Conservation (phyloP, 306 rosid species). For the Pterocarpus macrocarpus region DNA sequence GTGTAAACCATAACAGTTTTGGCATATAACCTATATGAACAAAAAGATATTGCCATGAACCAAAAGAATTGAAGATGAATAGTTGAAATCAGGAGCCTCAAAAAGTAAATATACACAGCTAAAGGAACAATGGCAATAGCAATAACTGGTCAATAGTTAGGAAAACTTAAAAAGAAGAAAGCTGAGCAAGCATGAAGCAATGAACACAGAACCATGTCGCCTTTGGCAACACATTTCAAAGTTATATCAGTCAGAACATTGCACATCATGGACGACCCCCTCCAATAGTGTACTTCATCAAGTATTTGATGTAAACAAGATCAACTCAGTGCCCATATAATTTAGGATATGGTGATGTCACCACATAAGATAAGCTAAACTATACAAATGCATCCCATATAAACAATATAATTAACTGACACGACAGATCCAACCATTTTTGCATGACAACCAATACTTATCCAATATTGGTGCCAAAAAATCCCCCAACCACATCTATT, state of each 20-base stretch:
- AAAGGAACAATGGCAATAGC: neutral
- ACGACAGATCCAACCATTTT: slow-evolving; percentile 1
- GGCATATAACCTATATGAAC: neutral
- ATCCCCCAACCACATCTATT: neutral
- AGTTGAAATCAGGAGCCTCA: slow-evolving; percentile 10
- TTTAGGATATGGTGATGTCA: neutral
- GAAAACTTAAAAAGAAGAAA: slow-evolving; percentile 20
- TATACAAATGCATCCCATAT: neutral
- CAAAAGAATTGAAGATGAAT: neutral
- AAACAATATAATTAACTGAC: neutral
- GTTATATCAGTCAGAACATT: neutral
- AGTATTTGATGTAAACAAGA: neutral
- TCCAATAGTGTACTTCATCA: neutral
- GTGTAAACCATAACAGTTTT: neutral
- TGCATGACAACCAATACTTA: neutral
- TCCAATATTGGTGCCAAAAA: neutral
- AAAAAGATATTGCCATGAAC: slow-evolving; percentile 17
- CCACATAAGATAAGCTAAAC: neutral
- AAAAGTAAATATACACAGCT: neutral
- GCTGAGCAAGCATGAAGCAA: neutral
- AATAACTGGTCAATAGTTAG: neutral
- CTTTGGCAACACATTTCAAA: neutral
- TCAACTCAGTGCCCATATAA: neutral
- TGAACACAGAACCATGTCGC: neutral
- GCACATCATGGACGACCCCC: neutral